Percentiles rank a stretch among this genome's conserved stretches.
phyloP scores from a whole-genome alignment of 352 stramenopile species.

The Phytopythium mirpurense region DNA sequence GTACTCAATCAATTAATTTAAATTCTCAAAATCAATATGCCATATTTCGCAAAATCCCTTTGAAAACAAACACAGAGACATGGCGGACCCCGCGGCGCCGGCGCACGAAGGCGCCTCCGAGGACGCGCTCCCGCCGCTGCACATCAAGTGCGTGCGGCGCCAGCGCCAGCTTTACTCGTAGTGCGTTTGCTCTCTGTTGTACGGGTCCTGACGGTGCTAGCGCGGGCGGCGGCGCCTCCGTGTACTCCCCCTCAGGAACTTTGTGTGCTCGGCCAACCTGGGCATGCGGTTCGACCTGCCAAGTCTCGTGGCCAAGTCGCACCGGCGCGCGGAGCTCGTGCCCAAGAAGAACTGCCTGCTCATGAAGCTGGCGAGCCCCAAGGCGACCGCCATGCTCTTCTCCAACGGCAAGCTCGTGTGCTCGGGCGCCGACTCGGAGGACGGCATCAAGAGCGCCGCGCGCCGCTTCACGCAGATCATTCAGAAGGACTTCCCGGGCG shows the following conservation, averaged over 20 bases:
- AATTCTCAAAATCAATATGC: too few relatives aligned
- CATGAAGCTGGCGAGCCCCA: slow-evolving; percentile 71
- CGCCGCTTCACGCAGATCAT: slow-evolving; percentile 82
- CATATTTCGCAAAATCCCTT: too few relatives aligned
- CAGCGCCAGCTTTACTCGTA: not conserved
- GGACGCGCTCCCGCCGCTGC: slow-evolving; percentile 28
- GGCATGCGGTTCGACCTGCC: slow-evolving; percentile 78
- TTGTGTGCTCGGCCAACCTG: slow-evolving; percentile 74
- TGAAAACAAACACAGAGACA: too few relatives aligned
- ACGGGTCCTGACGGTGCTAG: not conserved
- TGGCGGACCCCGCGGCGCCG: slow-evolving; percentile 6
- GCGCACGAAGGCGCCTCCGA: slow-evolving; percentile 8
- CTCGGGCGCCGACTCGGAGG: slow-evolving; percentile 65
- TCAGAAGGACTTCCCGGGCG: slow-evolving; percentile 77
- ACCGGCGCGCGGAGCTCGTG: slow-evolving; percentile 66
- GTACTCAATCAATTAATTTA: too few relatives aligned
- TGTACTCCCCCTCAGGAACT: slow-evolving; percentile 36
- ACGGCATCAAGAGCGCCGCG: slow-evolving; percentile 67
- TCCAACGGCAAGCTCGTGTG: slow-evolving; percentile 82
- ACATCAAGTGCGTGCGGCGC: slow-evolving; percentile 47
- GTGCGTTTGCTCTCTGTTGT: not conserved
- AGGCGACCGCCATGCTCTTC: slow-evolving; percentile 79
- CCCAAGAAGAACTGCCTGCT: slow-evolving; percentile 86
- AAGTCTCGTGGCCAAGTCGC: slow-evolving; percentile 67
- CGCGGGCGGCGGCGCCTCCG: not conserved